A percentile compares a stretch with the other conserved stretches of the same genome.
Evolutionary conservation across 2,329 filamentous ascomycete species (phyloP).

Genomic region (Emergomyces africanus): DNA sequence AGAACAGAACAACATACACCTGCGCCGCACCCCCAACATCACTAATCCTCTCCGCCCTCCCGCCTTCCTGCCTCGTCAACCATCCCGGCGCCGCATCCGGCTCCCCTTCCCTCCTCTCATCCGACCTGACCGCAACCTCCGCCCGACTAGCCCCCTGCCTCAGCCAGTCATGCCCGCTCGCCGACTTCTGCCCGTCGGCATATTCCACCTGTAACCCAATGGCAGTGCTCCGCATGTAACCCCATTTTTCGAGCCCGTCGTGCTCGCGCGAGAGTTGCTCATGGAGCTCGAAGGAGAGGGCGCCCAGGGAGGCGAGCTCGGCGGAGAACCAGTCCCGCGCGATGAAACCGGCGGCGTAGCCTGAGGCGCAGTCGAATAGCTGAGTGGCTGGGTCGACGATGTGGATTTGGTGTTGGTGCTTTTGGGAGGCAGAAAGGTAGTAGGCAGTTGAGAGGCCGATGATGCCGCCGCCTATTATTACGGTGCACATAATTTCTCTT

Average conservation of each 20-base stretch:
- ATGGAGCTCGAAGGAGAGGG: constrained; percentile 58
- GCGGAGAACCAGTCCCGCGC: constrained; percentile 60
- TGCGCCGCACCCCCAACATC: constrained; percentile 50
- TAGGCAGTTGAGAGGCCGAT: constrained; percentile 60
- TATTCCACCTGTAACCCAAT: constrained; percentile 39
- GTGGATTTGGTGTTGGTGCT: constrained; percentile 34
- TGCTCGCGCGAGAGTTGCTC: constrained; percentile 47
- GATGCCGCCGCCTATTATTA: constrained; percentile 58
- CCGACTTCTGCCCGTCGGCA: constrained; percentile 26
- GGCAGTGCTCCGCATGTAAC: constrained; percentile 46
- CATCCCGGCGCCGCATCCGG: constrained; percentile 37
- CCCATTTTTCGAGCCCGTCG: constrained; percentile 46
- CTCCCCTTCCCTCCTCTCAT: constrained; percentile 21
- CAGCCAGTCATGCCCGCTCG: constrained; percentile 52
- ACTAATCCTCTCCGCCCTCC: constrained; percentile 49
- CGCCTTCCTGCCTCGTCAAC: constrained; percentile 44
- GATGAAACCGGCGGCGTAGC: constrained; percentile 61
- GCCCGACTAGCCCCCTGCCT: constrained; percentile 50
- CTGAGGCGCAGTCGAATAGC: constrained; percentile 62
- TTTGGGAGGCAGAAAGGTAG: constrained; percentile 44
- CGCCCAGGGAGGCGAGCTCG: constrained; percentile 45
- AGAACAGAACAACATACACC: constrained; percentile 37
- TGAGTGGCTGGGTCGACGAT: constrained; percentile 45
- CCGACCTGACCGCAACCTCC: constrained; percentile 33
- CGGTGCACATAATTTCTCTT: constrained; percentile 39